These are phyloP conservation scores for Russula earlei DNA, from an alignment of 768 basidiomycete genomes.

Conservation along the genomic window DNA sequence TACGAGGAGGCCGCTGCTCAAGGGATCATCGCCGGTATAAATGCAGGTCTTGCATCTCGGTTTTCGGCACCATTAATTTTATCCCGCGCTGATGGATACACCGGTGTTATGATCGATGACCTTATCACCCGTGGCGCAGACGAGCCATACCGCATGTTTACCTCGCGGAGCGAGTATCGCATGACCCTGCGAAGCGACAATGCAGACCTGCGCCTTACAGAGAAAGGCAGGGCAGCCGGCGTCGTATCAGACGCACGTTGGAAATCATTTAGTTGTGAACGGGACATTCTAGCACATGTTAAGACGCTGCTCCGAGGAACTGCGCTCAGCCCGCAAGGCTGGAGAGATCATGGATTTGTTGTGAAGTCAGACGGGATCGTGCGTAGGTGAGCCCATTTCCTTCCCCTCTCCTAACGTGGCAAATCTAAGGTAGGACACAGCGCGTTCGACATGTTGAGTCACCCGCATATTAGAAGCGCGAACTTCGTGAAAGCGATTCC, in stretches of 20 bases:
- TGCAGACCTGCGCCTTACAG: slow-evolving; percentile 75
- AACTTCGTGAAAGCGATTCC: slow-evolving; percentile 39
- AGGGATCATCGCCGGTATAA: slow-evolving; percentile 80
- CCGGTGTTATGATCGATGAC: slow-evolving; percentile 91
- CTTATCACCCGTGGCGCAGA: slow-evolving; percentile 81
- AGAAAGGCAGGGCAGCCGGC: slow-evolving; percentile 47
- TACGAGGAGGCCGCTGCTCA: slow-evolving; percentile 94
- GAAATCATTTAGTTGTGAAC: slow-evolving; percentile 28
- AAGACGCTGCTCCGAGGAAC: slow-evolving; percentile 29
- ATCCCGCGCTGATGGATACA: slow-evolving; percentile 77
- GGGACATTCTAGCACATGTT: slow-evolving; percentile 29
- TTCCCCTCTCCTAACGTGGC: neutral
- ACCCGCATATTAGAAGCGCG: slow-evolving; percentile 41
- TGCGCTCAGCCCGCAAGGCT: slow-evolving; percentile 38
- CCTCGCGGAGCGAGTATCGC: slow-evolving; percentile 82
- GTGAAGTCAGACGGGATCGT: slow-evolving; percentile 35
- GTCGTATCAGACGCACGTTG: slow-evolving; percentile 38
- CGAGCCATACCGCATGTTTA: slow-evolving; percentile 94
- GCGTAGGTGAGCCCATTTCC: slow-evolving; percentile 30
- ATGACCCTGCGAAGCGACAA: slow-evolving; percentile 86
- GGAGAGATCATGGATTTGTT: slow-evolving; percentile 35
- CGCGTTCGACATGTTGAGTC: slow-evolving; percentile 63
- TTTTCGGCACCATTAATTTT: slow-evolving; percentile 48
- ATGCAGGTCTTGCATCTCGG: slow-evolving; percentile 67
- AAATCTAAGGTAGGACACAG: slow-evolving; percentile 30